Conservation (phyloP, 177 flowering plant species). For the Vitis hybrid region DNA sequence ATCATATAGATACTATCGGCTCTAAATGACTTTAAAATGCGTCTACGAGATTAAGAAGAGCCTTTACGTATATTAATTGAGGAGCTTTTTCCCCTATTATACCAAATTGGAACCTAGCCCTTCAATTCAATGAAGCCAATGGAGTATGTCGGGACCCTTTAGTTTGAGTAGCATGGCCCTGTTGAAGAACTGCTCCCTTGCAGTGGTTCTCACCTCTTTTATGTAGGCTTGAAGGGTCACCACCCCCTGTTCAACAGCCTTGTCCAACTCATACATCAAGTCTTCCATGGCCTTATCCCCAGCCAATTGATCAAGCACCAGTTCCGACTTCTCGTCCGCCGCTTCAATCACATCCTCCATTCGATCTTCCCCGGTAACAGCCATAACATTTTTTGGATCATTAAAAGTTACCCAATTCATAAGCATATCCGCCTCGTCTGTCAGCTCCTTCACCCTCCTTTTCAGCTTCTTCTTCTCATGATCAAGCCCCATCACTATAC, state of each 20-base stretch:
- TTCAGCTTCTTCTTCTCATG: slow-evolving; percentile 34
- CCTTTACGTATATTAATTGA: too few species aligned
- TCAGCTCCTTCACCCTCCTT: slow-evolving; percentile 19
- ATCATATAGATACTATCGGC: too few species aligned
- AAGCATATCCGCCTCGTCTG: slow-evolving; percentile 33
- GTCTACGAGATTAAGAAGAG: too few species aligned
- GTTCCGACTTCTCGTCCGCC: slow-evolving; percentile 27
- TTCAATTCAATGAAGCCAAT: background rate
- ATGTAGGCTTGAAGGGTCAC: slow-evolving; percentile 36
- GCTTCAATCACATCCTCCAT: slow-evolving; percentile 38
- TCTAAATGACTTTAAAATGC: too few species aligned
- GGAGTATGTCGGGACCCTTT: slow-evolving; percentile 9
- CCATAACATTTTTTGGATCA: slow-evolving; percentile 11
- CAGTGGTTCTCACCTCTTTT: slow-evolving; percentile 46
- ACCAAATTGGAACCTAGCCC: too few species aligned
- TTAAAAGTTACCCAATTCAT: slow-evolving; percentile 43
- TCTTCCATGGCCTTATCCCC: slow-evolving; percentile 51
- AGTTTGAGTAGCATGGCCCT: slow-evolving; percentile 30
- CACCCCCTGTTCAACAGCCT: slow-evolving; percentile 40
- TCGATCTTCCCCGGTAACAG: background rate
- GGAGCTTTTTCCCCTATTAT: too few species aligned
- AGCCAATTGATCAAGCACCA: slow-evolving; percentile 32
- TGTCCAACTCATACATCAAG: slow-evolving; percentile 50
- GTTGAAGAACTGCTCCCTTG: slow-evolving; percentile 52
- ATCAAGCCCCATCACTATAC: slow-evolving; percentile 25